These are phyloP conservation scores for Fusarium ramigenum DNA, from an alignment of 2,329 filamentous ascomycete genomes.

Conservation along the genomic window DNA sequence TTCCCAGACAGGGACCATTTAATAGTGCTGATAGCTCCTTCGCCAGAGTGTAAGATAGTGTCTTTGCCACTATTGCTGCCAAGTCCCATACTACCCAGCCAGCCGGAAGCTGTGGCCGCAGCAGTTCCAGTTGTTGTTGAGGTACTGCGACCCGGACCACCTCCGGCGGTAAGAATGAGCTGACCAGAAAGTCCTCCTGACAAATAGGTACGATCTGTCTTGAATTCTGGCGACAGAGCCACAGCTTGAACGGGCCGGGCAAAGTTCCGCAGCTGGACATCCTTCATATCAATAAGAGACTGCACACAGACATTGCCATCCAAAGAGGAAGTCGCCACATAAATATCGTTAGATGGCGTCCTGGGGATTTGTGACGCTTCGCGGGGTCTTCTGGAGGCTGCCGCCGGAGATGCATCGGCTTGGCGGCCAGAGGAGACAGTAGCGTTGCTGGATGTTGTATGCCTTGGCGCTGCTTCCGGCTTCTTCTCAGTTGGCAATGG, in stretches of 20 bases:
- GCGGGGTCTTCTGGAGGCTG: slow-evolving; percentile 60
- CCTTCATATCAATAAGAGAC: slow-evolving; percentile 85
- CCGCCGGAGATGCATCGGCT: slow-evolving; percentile 56
- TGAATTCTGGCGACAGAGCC: slow-evolving; percentile 94
- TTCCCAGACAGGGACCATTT: slow-evolving; percentile 95
- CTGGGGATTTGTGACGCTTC: slow-evolving; percentile 70
- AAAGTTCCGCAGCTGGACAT: slow-evolving; percentile 93
- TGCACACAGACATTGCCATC: slow-evolving; percentile 96
- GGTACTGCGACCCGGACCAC: slow-evolving; percentile 81
- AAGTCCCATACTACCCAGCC: slow-evolving; percentile 89
- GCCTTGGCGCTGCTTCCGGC: slow-evolving; percentile 52
- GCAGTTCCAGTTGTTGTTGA: slow-evolving; percentile 88
- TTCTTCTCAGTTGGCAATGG: slow-evolving; percentile 58
- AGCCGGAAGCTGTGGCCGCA: slow-evolving; percentile 84
- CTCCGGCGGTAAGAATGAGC: slow-evolving; percentile 85
- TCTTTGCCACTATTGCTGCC: slow-evolving; percentile 83
- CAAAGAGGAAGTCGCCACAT: slow-evolving; percentile 92
- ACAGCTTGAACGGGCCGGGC: slow-evolving; percentile 91
- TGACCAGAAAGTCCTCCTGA: slow-evolving; percentile 91
- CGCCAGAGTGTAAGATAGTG: slow-evolving; percentile 87
- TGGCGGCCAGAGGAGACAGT: slow-evolving; percentile 46
- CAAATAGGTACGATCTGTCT: slow-evolving; percentile 85
- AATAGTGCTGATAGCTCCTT: slow-evolving; percentile 89
- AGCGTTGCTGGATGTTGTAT: slow-evolving; percentile 48
- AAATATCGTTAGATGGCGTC: slow-evolving; percentile 88